Evolutionary conservation across 371 early-diverging fungal species (phyloP).

Genomic region (Mucor saturninus): DNA sequence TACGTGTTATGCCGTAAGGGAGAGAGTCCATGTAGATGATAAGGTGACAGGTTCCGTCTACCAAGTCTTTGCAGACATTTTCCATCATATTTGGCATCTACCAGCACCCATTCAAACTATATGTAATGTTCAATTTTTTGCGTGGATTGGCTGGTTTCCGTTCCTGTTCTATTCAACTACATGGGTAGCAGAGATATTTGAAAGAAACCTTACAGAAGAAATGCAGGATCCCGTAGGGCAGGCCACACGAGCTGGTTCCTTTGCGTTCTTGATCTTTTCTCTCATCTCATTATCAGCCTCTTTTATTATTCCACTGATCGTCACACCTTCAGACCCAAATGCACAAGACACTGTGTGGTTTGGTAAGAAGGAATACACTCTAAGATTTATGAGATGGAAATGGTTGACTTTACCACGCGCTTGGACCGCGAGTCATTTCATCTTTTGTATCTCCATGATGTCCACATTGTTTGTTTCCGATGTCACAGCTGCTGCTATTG

Average conservation of each 20-base stretch:
- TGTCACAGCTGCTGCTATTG: slow-evolving; percentile 53
- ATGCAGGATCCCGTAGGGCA: slow-evolving; percentile 62
- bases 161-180: slow-evolving; percentile 91
- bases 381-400: slow-evolving; percentile 25
- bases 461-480: slow-evolving; percentile 63
- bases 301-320: slow-evolving; percentile 68
- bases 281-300: slow-evolving; percentile 76
- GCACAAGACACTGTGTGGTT: neutral
- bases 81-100: slow-evolving; percentile 56
- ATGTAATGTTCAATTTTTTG: slow-evolving; percentile 89
- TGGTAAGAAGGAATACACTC: slow-evolving; percentile 18
- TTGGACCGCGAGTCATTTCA: slow-evolving; percentile 70
- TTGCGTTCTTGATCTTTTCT: slow-evolving; percentile 81
- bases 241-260: slow-evolving; percentile 85
- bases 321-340: slow-evolving; percentile 26
- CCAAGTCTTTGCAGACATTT: slow-evolving; percentile 39
- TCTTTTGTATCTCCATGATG: slow-evolving; percentile 75
- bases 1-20: slow-evolving; percentile 72
- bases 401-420: slow-evolving; percentile 64
- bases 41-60: slow-evolving; percentile 28
- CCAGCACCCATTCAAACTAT: slow-evolving; percentile 76
- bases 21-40: slow-evolving; percentile 38
- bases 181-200: slow-evolving; percentile 75
- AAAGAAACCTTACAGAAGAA: slow-evolving; percentile 21
- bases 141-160: slow-evolving; percentile 97